Base-by-base conservation (phyloP, 805 yeast genomes). In the Saccharomycopsis javanensis region DNA sequence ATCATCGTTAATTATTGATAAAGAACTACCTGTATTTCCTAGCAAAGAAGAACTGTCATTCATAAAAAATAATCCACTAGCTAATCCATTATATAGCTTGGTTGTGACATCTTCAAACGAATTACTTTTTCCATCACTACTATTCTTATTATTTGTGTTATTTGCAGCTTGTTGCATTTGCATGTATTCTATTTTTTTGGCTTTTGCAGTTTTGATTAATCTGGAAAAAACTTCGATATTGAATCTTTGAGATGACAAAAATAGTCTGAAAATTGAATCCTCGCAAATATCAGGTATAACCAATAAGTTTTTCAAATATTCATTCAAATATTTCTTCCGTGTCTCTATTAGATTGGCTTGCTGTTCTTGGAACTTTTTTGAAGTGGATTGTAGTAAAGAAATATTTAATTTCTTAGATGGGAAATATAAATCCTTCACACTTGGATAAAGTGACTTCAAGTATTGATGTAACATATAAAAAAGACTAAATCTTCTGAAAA, bases 401-500 rank as follows among this genome's bases (percentile, higher is more conserved):
- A 75, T 72, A 7, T 60, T 20, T 20, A 64, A 67, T 51, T 71
- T 75, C 55, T 66, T 66, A 11, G 48, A 42, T 48, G 90, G 84
- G 69, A 80, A 79, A 51, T 73, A 77, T 15, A 85, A 63, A 1
- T 66, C 67, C 5, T 72, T 69, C 1, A 85, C 82, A 51, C 70
- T 72, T 0, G 82, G 77, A 63, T 82, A 84, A 50, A 70, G 72
- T 2, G 68, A 67, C 57, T 76, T 79, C 62, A 91, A 70, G 60
- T 86, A 82, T 60, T 80, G 81, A 65, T 91, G 82, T 34, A 91
- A 72, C 60, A 78, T 79, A 69, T 76, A 82, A 68, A 91, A 91
- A 66, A 92, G 97, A 63, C 87, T 87, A 66, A 83, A 91, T 57
- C 98, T 74, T 63, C 97, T 72, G 0, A 96, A 92, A n/a, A 90